These are phyloP conservation scores for Backusella psychrophila DNA, from an alignment of 192 early-diverging fungal genomes.

Conservation along the genomic window DNA sequence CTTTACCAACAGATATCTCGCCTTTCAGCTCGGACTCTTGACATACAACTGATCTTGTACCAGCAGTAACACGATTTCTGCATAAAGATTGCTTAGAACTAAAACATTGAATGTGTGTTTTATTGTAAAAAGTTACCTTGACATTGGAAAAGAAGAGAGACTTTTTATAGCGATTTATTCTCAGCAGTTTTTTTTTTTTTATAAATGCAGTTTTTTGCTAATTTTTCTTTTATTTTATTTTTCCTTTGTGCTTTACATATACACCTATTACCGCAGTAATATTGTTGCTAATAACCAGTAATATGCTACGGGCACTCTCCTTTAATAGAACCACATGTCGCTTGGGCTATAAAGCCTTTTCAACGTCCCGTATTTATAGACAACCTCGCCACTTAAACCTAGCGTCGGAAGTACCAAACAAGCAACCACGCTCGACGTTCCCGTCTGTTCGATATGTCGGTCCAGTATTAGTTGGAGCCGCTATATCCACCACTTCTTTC, in stretches of 20 bases:
- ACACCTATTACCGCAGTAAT: neutral
- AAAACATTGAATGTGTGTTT: neutral
- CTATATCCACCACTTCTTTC: neutral
- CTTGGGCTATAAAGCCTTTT: neutral
- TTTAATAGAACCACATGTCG: neutral
- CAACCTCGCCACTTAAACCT: neutral
- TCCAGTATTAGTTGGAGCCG: neutral
- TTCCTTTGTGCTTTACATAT: neutral
- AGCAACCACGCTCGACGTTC: neutral
- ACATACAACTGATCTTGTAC: constrained; percentile 42
- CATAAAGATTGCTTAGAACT: neutral
- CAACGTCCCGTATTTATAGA: neutral
- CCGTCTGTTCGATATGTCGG: constrained; percentile 7
- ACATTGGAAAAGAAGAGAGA: constrained; percentile 10
- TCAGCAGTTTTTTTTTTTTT: neutral
- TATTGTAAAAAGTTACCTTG: neutral
- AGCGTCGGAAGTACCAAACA: neutral
- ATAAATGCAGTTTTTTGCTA: too few species aligned
- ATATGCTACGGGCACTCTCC: neutral
- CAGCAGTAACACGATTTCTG: constrained; percentile 32
- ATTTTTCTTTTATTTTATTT: neutral
- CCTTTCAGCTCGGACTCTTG: constrained; percentile 54
- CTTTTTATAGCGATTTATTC: neutral
- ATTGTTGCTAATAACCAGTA: neutral
- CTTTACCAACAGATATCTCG: constrained; percentile 47